Percentiles rank a stretch among this genome's conserved stretches.
phyloP scores from a whole-genome alignment of 108 stramenopile species.

The Skeletonema tropicum region DNA sequence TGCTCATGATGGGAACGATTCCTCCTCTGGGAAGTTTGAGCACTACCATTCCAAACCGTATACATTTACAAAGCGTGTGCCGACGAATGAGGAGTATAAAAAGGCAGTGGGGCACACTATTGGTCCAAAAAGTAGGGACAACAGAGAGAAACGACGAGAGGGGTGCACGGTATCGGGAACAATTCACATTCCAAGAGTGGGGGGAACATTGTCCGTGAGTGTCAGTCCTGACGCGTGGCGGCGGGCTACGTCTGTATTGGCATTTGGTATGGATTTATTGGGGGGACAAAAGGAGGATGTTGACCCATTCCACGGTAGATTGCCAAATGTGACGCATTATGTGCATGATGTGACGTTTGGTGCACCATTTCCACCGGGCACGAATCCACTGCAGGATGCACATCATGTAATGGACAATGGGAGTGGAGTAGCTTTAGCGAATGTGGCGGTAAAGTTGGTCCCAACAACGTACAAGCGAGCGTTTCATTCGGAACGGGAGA shows the following conservation, averaged over 20 bases:
- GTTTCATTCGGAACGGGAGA: slow-evolving; percentile 26
- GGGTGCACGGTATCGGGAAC: slow-evolving; percentile 47
- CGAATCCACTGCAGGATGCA: slow-evolving; percentile 58
- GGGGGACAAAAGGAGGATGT: not conserved
- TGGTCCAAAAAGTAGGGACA: not conserved
- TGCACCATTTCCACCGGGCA: slow-evolving; percentile 56
- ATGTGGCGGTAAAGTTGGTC: slow-evolving; percentile 72
- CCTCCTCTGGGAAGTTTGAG: slow-evolving; percentile 32
- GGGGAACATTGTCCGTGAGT: slow-evolving; percentile 22
- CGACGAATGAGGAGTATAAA: slow-evolving; percentile 38
- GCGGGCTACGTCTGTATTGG: slow-evolving; percentile 24
- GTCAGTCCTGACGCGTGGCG: slow-evolving; percentile 42
- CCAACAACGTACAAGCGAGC: slow-evolving; percentile 66
- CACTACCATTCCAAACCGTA: slow-evolving; percentile 38
- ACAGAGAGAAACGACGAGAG: slow-evolving; percentile 5
- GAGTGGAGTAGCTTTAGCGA: slow-evolving; percentile 65
- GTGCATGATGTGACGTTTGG: slow-evolving; percentile 81
- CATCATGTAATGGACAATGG: slow-evolving; percentile 71
- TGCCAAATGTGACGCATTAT: slow-evolving; percentile 68
- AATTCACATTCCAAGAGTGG: slow-evolving; percentile 35
- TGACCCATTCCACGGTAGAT: slow-evolving; percentile 38
- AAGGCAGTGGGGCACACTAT: slow-evolving; percentile 5
- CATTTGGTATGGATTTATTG: slow-evolving; percentile 28
- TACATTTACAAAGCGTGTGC: slow-evolving; percentile 29
- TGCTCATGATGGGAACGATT: slow-evolving; percentile 57